Percentiles rank a stretch among this genome's conserved stretches.
Evolutionary conservation across 2,329 filamentous ascomycete species (phyloP).

Genomic region (Leptographium flavum): DNA sequence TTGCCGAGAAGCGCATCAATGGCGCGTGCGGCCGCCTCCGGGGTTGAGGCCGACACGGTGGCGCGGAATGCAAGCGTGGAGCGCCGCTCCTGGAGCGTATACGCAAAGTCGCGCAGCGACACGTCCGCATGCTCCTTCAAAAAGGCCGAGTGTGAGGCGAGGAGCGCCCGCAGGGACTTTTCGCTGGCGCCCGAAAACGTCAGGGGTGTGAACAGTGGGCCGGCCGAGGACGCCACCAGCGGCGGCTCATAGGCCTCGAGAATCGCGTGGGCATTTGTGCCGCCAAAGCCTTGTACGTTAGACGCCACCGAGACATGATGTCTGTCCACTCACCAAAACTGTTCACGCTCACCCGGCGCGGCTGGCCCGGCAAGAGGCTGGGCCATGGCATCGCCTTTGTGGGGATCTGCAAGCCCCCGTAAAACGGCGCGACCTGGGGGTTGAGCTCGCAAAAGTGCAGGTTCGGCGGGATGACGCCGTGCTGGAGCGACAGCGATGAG

Average conservation of each 20-base stretch:
- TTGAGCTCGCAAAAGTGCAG: constrained; percentile 16
- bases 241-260: constrained; percentile 20
- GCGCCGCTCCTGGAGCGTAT: constrained; percentile 10
- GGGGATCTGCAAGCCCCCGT: constrained; percentile 14
- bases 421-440: constrained; percentile 13
- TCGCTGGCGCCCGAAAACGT: background rate
- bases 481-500: constrained; percentile 16
- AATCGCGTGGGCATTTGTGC: constrained; percentile 39
- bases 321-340: constrained; percentile 35
- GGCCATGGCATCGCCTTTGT: constrained; percentile 7
- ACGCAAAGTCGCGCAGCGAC: constrained; percentile 8
- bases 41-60: background rate
- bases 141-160: background rate
- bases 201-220: background rate
- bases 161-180: background rate
- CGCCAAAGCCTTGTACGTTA: constrained; percentile 25
- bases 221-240: too few relatives aligned
- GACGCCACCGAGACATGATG: too few relatives aligned
- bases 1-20: background rate
- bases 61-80: constrained; percentile 6
- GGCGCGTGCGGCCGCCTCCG: background rate
- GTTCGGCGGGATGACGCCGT: constrained; percentile 17
- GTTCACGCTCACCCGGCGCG: constrained; percentile 36
- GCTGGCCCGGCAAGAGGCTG: constrained; percentile 19
- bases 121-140: background rate